Evolutionary conservation across 1,284 basidiomycete genomes (phyloP).

Genomic region (Marasmius fiardii): DNA sequence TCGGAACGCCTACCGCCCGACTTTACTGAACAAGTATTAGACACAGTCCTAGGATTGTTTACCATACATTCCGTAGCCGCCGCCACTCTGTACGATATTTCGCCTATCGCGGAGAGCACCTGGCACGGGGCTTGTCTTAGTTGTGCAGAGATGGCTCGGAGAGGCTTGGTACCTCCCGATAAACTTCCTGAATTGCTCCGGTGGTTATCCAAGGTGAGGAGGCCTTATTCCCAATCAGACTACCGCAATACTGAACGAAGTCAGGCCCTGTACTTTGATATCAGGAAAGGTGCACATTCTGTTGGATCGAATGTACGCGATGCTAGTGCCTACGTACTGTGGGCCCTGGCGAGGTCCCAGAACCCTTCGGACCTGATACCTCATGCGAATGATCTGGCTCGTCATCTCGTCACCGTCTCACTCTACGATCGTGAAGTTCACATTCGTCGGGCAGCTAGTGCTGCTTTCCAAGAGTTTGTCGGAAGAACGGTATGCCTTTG

Average conservation of each 20-base stretch:
- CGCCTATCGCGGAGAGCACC: constrained; percentile 75
- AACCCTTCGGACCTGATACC: constrained; percentile 57
- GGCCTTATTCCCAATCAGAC: constrained; percentile 9
- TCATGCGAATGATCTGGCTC: constrained; percentile 66
- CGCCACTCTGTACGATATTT: constrained; percentile 66
- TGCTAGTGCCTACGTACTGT: constrained; percentile 91
- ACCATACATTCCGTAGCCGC: constrained; percentile 61
- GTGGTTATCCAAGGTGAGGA: constrained; percentile 75
- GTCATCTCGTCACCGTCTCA: constrained; percentile 72
- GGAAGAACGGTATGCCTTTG: constrained; percentile 75
- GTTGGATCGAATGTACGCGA: constrained; percentile 95
- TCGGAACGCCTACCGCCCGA: constrained; percentile 76
- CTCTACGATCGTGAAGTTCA: constrained; percentile 93
- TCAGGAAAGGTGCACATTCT: constrained; percentile 88
- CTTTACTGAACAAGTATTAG: constrained; percentile 78
- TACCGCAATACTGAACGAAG: constrained; percentile 1
- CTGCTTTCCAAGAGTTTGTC: constrained; percentile 96
- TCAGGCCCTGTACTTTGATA: constrained; percentile 90
- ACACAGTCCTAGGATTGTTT: constrained; percentile 72
- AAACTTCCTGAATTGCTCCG: constrained; percentile 62
- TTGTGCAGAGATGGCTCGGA: constrained; percentile 87
- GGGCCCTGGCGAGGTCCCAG: constrained; percentile 88
- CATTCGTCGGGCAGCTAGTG: constrained; percentile 95
- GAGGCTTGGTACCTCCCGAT: constrained; percentile 64
- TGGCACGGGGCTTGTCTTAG: constrained; percentile 97